Evolutionary conservation across 352 stramenopile genomes (phyloP).

Genomic region (Phytophthora aleatoria): DNA sequence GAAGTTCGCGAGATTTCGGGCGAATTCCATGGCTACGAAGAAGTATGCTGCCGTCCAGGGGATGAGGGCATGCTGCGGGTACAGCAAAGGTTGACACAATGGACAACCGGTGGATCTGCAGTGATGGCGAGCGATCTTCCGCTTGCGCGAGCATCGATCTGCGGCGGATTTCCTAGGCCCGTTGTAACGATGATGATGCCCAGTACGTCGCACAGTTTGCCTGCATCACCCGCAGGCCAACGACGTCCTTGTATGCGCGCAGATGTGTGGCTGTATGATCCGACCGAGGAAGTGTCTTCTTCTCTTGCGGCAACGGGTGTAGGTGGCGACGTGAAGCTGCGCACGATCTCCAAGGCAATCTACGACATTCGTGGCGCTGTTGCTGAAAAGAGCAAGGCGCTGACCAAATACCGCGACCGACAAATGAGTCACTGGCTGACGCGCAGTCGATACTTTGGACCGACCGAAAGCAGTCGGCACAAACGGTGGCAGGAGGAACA

Average conservation of each 20-base stretch:
- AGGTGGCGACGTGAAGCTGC: constrained; percentile 64
- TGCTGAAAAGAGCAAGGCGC: constrained; percentile 56
- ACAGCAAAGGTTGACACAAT: constrained; percentile 30
- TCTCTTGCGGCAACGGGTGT: constrained; percentile 9
- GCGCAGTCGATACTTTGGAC: constrained; percentile 80
- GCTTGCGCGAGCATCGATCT: constrained; percentile 35
- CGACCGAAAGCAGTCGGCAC: constrained; percentile 76
- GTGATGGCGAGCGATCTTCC: constrained; percentile 14
- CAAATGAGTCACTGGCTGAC: constrained; percentile 54
- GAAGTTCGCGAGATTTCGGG: constrained; percentile 50
- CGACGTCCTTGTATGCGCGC: constrained; percentile 38
- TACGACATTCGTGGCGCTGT: constrained; percentile 75
- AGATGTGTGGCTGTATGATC: constrained; percentile 73
- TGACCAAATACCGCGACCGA: constrained; percentile 62
- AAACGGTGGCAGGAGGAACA: constrained; percentile 79
- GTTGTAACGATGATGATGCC: constrained; percentile 35
- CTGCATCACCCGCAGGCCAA: constrained; percentile 25
- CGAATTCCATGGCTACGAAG: constrained; percentile 64
- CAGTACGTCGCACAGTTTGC: constrained; percentile 29
- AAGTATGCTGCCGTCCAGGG: constrained; percentile 44
- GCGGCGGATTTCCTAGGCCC: constrained; percentile 29
- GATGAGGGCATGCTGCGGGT: constrained; percentile 31
- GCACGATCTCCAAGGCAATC: constrained; percentile 74
- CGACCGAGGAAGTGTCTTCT: constrained; percentile 45
- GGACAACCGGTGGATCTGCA: constrained; percentile 17